Base-by-base conservation (phyloP, 1,284 basidiomycete species). In the Rhodotorula glutinis region DNA sequence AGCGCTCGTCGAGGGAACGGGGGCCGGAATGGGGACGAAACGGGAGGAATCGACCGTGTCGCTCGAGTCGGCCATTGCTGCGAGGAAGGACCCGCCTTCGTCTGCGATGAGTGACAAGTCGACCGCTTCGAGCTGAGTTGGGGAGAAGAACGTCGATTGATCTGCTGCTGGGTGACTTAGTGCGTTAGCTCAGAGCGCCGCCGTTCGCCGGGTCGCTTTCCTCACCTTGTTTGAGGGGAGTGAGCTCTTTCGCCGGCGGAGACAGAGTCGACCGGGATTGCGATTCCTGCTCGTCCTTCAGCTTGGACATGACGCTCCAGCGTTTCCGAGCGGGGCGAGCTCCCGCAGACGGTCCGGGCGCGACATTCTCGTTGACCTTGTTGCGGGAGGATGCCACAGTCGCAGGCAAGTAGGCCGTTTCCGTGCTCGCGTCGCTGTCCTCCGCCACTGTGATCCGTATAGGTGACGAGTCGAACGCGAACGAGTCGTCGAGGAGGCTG, bases 51-150 rank as follows among this genome's bases (percentile, higher is more conserved):
- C 44, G 46, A 17, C 29, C 23, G 25, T n/a, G 25, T 38, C 30
- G 44, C 38, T 27, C 40, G 19, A 17, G 14, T 23, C 30, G 11
- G 23, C 51, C 57, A 29, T 53, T 41, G 33, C 44, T 9, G 44
- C 23, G 29, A 64, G 55, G 62, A 67, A 67, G 19, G 66, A 67
- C 1, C 59, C 66, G 51, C 33, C 66, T 33, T 68, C 66, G 52
- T 68, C 62, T 14, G 46, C 59, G 41, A 68, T 62, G 33, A 68
- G 60, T 21, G 58, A 61, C 19, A 68, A 10, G 47, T 68, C 66
- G 52, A 33, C 62, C 1, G 54, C 57, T 16, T 38, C 55, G 43
- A 63, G 44, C 25, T 61, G 58, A 10, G n/a, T 29, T 3, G 62
- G 23, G n/a, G 56, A 53, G 25, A 54, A 29, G 33, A 58, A 27